Evolutionary conservation across 164 flowering plant genomes (phyloP).

Genomic region (Umbellularia californica): DNA sequence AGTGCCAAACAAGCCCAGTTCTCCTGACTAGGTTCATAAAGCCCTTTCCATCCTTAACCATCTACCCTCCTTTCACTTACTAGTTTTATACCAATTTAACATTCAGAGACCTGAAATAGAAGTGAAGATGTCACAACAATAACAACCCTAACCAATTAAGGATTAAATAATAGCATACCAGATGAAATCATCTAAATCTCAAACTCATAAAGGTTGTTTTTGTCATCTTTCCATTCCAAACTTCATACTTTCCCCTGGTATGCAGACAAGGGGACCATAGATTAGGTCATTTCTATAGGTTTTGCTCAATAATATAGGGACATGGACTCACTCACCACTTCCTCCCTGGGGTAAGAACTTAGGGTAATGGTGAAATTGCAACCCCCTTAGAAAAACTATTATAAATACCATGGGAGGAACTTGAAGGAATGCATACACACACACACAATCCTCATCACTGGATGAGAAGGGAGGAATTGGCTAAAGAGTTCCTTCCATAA

Average conservation of each 20-base stretch:
- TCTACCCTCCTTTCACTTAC: no score
- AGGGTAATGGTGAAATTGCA: not conserved
- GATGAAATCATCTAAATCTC: no score
- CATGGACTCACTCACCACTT: not conserved
- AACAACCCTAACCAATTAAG: no score
- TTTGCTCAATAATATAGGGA: slow-evolving; percentile 1
- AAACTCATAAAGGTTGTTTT: slow-evolving; percentile 2
- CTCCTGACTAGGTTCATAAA: no score
- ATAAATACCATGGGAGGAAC: not conserved
- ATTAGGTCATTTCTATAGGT: not conserved
- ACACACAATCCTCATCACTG: not conserved
- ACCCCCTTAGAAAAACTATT: not conserved
- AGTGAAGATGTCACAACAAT: no score
- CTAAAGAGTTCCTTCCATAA: not conserved
- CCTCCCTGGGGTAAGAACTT: not conserved
- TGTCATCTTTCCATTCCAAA: not conserved
- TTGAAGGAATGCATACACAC: not conserved
- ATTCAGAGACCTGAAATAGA: no score
- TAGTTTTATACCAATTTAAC: no score
- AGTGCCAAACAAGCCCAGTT: no score
- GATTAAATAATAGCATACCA: no score
- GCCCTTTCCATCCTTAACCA: no score
- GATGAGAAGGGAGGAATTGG: not conserved
- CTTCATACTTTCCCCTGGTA: not conserved
- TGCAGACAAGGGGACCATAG: slow-evolving; percentile 5